These are phyloP conservation scores for Lunularia cruciata DNA, from an alignment of 225 moss, liverwort and hornwort species.

Conservation along the genomic window DNA sequence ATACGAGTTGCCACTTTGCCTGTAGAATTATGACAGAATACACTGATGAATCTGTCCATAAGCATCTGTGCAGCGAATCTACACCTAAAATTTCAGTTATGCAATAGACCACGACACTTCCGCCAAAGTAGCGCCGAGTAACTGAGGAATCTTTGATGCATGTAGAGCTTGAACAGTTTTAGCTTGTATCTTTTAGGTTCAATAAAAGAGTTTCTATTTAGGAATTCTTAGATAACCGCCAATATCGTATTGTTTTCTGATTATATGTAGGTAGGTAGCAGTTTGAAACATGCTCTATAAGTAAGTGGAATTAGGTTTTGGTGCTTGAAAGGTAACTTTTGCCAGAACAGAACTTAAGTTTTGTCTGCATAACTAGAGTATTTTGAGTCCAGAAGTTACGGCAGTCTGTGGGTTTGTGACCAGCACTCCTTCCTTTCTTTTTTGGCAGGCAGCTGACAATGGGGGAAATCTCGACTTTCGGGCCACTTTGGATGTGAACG, in stretches of 20 bases:
- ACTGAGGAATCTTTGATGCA: background rate
- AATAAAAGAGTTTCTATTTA: background rate
- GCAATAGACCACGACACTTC: background rate
- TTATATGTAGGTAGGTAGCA: too few relatives aligned
- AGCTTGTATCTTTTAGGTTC: background rate
- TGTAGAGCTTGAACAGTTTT: background rate
- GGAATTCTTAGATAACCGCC: background rate
- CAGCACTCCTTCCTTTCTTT: background rate
- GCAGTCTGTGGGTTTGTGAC: background rate
- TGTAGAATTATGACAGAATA: background rate
- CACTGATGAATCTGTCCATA: background rate
- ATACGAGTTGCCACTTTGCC: background rate
- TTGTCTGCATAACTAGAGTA: too few relatives aligned
- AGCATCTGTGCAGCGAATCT: too few relatives aligned
- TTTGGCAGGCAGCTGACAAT: conserved; percentile 16
- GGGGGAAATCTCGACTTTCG: background rate
- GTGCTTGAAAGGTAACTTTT: background rate
- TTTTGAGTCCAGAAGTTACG: too few relatives aligned
- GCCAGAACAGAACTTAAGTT: too few relatives aligned
- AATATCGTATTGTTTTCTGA: background rate
- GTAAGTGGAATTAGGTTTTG: background rate
- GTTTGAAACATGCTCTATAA: background rate
- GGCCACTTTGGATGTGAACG: conserved; percentile 10
- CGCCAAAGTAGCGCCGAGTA: background rate
- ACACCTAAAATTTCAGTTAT: background rate